Conservation (phyloP, 2,329 filamentous ascomycete species). For the Biscogniauxia mediterranea region DNA sequence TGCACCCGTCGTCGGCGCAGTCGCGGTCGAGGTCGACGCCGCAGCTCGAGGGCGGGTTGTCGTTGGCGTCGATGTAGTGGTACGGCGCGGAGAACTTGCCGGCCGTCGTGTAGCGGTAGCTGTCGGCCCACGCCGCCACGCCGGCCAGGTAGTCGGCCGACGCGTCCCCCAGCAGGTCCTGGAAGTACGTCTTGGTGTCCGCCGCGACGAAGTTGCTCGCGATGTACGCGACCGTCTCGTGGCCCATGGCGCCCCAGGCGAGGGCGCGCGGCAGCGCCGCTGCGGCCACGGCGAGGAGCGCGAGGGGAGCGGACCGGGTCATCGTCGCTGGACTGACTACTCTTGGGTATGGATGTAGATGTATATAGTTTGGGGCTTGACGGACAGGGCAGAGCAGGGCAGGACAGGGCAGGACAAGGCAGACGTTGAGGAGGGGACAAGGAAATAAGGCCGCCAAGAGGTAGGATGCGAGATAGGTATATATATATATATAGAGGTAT, state of each 20-base stretch:
- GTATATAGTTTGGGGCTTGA: background rate
- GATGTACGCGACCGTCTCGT: slow-evolving; percentile 54
- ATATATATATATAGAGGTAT: background rate
- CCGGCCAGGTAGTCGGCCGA: slow-evolving; percentile 46
- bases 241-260: slow-evolving; percentile 46
- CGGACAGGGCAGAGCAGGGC: too few species aligned
- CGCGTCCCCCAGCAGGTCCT: slow-evolving; percentile 42
- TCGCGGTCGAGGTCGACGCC: slow-evolving; percentile 58
- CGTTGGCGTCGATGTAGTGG: slow-evolving; percentile 62
- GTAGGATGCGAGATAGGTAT: background rate
- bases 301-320: slow-evolving; percentile 21
- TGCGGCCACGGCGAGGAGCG: slow-evolving; percentile 22
- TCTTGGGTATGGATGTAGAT: background rate
- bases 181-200: slow-evolving; percentile 41
- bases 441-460: background rate
- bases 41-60: slow-evolving; percentile 57
- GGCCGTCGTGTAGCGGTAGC: slow-evolving; percentile 43
- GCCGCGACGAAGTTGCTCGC: slow-evolving; percentile 47
- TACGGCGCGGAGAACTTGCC: slow-evolving; percentile 45
- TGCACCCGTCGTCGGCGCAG: slow-evolving; percentile 60
- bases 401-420: too few species aligned
- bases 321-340: slow-evolving; percentile 15
- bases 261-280: slow-evolving; percentile 20
- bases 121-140: slow-evolving; percentile 52
- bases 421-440: background rate